Base-by-base conservation (phyloP, 2,329 filamentous ascomycete genomes). In the Colletotrichum nymphaeae region DNA sequence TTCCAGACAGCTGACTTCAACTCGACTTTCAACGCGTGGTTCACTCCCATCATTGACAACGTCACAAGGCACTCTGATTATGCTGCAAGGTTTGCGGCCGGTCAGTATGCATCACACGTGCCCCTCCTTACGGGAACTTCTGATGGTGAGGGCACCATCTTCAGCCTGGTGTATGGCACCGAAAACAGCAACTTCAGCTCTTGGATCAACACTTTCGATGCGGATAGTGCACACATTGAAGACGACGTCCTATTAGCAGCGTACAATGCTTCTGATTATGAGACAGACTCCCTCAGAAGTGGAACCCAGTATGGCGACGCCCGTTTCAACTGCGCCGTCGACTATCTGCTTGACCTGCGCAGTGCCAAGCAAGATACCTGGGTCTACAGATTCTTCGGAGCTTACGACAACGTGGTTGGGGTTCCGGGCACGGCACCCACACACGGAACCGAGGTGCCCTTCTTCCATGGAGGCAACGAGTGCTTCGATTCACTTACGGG, bases 401-500 rank as follows among this genome's bases (percentile, higher is more conserved):
- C 79, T 12, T 86, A 85, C 62, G 78, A 83, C 69, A 85, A 84
- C 63, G 81, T 84, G 2, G 81, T 83, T 9, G 82, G 82, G 11
- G 72, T 76, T n/a, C 79, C 80, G 11, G 79, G 79, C 30, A 77
- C 77, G 1, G 80, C 79, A n/a, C 81, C 82, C 6, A 83, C 82
- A 2, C 82, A 84, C 58, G 82, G 82, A 26, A 81, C 80, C 11
- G 82, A 86, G 72, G 83, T 86, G 0, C 82, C 84, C n/a, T 86
- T 85, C 77, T 86, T 86, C 78, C 80, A 85, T 49, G 84, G 84
- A 19, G 84, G 84, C 7, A 85, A 86, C 37, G 83, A 85, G 72
- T 84, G 81, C 72, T 86, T 86, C 67, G 76, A 77, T 14, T 73
- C 76, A 0, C 75, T 82, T 0, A 55, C 68, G 1, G 76, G 75